Percentiles rank a stretch among this genome's conserved stretches.
Conservation (phyloP, 2,329 filamentous ascomycete genomes). For the Diaporthe caulivora region DNA sequence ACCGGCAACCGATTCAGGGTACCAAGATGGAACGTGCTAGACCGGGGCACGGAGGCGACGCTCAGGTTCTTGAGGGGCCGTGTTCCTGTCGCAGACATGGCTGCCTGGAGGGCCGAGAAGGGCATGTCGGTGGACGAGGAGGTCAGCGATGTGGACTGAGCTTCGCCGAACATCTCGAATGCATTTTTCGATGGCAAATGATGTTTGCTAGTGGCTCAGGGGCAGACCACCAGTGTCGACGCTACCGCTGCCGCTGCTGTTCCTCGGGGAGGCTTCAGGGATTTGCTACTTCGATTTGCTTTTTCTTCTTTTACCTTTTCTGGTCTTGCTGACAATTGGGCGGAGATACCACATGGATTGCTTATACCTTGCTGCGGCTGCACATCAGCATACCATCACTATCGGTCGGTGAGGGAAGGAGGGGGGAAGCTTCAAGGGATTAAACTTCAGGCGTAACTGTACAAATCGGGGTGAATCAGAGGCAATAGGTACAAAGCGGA, state of each 20-base stretch:
- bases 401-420: neutral
- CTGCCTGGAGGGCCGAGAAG: conserved; percentile 64
- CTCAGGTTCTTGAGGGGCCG: conserved; percentile 84
- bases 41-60: conserved; percentile 88
- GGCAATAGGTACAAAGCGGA: neutral
- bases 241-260: neutral
- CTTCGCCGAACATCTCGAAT: neutral
- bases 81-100: conserved; percentile 74
- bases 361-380: neutral
- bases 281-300: conserved; percentile 14
- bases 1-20: conserved; percentile 90
- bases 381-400: neutral
- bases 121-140: conserved; percentile 51
- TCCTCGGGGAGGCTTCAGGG: neutral
- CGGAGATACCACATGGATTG: conserved; percentile 18
- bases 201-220: neutral
- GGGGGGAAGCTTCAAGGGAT: neutral
- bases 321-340: neutral
- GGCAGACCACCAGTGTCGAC: neutral
- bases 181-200: neutral
- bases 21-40: conserved; percentile 84
- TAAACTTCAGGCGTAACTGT: conserved; percentile 6
- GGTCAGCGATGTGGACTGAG: conserved; percentile 48
- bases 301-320: neutral
- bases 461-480: neutral